Conservation (phyloP, 352 stramenopile species). For the Globisporangium megalacanthum region DNA sequence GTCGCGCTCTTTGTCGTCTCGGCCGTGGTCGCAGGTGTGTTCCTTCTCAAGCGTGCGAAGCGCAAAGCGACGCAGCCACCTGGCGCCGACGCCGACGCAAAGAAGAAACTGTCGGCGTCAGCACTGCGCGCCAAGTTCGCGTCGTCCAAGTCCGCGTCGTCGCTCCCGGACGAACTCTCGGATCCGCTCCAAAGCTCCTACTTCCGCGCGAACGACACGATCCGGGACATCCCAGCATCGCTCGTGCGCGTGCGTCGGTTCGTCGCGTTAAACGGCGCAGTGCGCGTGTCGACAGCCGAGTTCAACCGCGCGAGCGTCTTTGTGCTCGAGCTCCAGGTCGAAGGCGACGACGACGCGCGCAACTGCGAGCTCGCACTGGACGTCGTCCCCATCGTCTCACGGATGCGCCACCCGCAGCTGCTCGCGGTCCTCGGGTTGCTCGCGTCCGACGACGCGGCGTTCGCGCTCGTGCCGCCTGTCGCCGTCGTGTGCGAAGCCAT, state of each 20-base stretch:
- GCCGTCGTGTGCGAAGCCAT: constrained; percentile 68
- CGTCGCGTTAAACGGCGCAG: constrained; percentile 37
- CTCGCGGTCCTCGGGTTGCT: constrained; percentile 57
- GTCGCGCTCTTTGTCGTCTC: constrained; percentile 40
- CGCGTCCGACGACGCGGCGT: constrained; percentile 29
- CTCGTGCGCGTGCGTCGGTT: constrained; percentile 36
- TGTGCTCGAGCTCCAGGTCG: constrained; percentile 53
- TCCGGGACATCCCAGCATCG: constrained; percentile 40
- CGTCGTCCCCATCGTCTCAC: constrained; percentile 51
- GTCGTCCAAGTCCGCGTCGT: constrained; percentile 5
- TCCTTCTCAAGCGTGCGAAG: constrained; percentile 56
- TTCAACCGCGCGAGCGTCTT: constrained; percentile 29
- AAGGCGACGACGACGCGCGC: constrained; percentile 39
- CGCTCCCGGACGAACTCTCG: constrained; percentile 24
- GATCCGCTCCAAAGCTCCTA: constrained; percentile 28
- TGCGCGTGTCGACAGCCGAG: constrained; percentile 40
- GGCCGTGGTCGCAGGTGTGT: constrained; percentile 35
- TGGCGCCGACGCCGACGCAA: constrained; percentile 19
- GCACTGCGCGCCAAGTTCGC: constrained; percentile 24
- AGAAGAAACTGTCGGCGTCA: constrained; percentile 31
- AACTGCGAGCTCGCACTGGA: constrained; percentile 51
- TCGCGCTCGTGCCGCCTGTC: constrained; percentile 26
- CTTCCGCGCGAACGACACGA: constrained; percentile 39
- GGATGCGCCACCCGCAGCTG: constrained; percentile 65
- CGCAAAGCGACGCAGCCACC: constrained; percentile 30